phyloP scores from a whole-genome alignment of 306 rosid species.

The Mimosa bimucronata region DNA sequence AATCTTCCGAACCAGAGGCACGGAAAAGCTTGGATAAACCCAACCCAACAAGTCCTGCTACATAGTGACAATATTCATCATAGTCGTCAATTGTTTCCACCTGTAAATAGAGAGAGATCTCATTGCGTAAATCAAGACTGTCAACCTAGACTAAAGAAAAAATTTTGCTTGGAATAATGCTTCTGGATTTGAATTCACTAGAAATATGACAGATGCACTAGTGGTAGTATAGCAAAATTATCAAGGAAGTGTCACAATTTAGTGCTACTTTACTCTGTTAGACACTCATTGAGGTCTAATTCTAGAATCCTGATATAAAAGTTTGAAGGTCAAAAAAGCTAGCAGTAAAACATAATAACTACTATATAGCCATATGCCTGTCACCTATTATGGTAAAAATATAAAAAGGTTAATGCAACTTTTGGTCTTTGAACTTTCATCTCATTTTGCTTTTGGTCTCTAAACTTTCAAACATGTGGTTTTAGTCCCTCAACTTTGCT shows the following conservation, averaged over 20 bases:
- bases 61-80: slow-evolving; percentile 95
- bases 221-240: slow-evolving; percentile 24
- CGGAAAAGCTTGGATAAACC: slow-evolving; percentile 96
- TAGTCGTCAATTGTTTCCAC: slow-evolving; percentile 90
- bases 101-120: slow-evolving; percentile 49
- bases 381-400: not conserved
- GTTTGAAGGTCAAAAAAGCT: not conserved
- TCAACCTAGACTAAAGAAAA: slow-evolving; percentile 25
- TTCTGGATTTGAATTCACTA: not conserved
- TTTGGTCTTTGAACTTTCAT: no score
- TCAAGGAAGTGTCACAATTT: slow-evolving; percentile 14
- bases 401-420: no score
- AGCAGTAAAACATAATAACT: slow-evolving; percentile 7
- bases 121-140: slow-evolving; percentile 31
- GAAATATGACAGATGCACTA: slow-evolving; percentile 11
- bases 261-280: slow-evolving; percentile 16
- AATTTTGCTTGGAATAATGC: slow-evolving; percentile 2
- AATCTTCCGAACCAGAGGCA: slow-evolving; percentile 73
- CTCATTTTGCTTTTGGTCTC: no score
- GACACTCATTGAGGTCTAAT: slow-evolving; percentile 12
- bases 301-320: slow-evolving; percentile 10
- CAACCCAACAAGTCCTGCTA: slow-evolving; percentile 95
- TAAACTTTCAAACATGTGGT: no score
- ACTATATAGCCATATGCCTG: not conserved
- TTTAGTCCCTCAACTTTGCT: no score